phyloP scores from a whole-genome alignment of 148 eudicot species.

The Rhododendron simsii region DNA sequence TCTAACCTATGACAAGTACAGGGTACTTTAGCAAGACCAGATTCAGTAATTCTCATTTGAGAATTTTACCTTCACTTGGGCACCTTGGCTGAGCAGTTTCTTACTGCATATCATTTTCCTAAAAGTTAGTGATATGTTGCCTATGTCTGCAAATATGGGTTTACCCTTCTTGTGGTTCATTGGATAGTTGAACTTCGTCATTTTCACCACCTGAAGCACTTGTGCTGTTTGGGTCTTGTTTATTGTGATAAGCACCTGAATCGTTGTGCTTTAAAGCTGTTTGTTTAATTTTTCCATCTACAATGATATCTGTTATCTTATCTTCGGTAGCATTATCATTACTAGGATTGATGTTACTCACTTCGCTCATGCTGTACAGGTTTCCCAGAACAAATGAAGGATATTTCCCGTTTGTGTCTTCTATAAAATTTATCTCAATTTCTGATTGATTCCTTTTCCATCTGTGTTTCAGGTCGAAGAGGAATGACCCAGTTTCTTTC shows the following conservation, averaged over 20 bases:
- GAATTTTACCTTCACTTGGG: not conserved
- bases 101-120: not conserved
- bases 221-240: not conserved
- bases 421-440: not conserved
- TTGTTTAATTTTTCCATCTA: not conserved
- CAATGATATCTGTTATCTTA: not conserved
- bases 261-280: not conserved
- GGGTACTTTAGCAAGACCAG: not conserved
- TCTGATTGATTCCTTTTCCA: not conserved
- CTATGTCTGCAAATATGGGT: not conserved
- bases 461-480: constrained; percentile 7
- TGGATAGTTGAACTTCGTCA: not conserved
- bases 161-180: not conserved
- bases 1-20: not conserved
- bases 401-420: not conserved
- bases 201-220: not conserved
- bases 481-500: not conserved
- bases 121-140: not conserved
- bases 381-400: not conserved
- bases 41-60: not conserved
- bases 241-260: not conserved
- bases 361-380: not conserved
- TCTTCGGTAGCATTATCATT: not conserved
- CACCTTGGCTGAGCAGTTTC: not conserved
- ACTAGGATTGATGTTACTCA: not conserved